Evolutionary conservation across 1,284 basidiomycete species (phyloP).

Genomic region (Polyporus tsugae): DNA sequence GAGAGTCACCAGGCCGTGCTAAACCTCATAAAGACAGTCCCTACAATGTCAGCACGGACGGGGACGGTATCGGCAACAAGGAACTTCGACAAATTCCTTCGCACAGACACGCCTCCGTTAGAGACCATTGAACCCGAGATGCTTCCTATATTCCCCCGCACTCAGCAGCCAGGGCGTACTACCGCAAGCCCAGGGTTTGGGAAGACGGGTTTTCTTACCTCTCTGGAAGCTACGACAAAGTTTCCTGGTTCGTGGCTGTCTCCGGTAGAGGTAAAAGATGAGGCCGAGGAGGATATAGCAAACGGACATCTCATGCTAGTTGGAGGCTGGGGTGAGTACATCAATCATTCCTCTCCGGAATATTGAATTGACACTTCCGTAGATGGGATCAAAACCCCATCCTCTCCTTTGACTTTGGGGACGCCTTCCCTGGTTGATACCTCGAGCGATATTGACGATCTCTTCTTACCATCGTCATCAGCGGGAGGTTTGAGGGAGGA

Average conservation of each 20-base stretch:
- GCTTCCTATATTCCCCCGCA: slow-evolving; percentile 58
- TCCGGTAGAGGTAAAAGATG: slow-evolving; percentile 41
- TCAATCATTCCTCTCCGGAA: not conserved
- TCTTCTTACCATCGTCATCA: slow-evolving; percentile 55
- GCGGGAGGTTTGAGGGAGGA: not conserved
- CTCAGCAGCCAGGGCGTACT: slow-evolving; percentile 34
- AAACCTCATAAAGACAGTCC: slow-evolving; percentile 31
- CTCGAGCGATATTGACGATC: slow-evolving; percentile 51
- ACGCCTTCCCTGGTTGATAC: slow-evolving; percentile 42
- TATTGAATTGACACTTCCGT: not conserved
- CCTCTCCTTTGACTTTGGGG: slow-evolving; percentile 38
- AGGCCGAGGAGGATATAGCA: slow-evolving; percentile 52
- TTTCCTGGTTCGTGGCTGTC: slow-evolving; percentile 38
- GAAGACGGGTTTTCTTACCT: slow-evolving; percentile 7
- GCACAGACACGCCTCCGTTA: slow-evolving; percentile 44
- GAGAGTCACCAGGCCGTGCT: slow-evolving; percentile 35
- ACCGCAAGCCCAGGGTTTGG: slow-evolving; percentile 6
- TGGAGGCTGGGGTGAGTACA: slow-evolving; percentile 61
- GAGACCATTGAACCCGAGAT: slow-evolving; percentile 42
- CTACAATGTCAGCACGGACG: slow-evolving; percentile 17
- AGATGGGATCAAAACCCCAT: slow-evolving; percentile 31
- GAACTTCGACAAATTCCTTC: slow-evolving; percentile 46
- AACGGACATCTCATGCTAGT: slow-evolving; percentile 60
- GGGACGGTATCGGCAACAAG: not conserved
- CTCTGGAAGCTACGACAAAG: slow-evolving; percentile 34